phyloP scores from a whole-genome alignment of 306 rosid genomes.

The Corylus americana region DNA sequence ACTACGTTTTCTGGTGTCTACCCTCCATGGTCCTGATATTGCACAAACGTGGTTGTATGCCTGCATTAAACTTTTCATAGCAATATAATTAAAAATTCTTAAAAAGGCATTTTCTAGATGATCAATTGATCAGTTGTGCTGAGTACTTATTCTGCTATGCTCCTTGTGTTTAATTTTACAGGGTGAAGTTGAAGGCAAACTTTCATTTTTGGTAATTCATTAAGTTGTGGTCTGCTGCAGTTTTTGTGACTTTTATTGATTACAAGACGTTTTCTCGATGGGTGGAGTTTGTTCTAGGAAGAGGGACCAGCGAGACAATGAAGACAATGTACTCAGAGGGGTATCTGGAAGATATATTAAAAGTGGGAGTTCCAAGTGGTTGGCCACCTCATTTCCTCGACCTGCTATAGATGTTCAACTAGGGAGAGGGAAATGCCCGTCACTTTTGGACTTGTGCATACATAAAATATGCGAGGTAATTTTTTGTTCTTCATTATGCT shows the following conservation, averaged over 20 bases:
- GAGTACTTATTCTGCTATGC: slow-evolving; percentile 35
- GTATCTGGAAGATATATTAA: slow-evolving; percentile 58
- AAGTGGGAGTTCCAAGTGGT: slow-evolving; percentile 91
- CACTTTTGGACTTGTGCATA: slow-evolving; percentile 74
- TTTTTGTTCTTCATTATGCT: slow-evolving; percentile 3
- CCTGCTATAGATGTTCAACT: slow-evolving; percentile 49
- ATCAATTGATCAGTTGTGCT: slow-evolving; percentile 16
- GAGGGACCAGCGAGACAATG: slow-evolving; percentile 55
- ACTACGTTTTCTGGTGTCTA: background rate
- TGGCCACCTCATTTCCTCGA: slow-evolving; percentile 66
- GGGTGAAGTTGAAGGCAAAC: slow-evolving; percentile 41
- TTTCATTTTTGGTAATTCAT: slow-evolving; percentile 40
- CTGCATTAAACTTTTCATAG: background rate
- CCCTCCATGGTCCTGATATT: background rate
- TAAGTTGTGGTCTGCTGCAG: slow-evolving; percentile 38
- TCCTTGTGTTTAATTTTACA: slow-evolving; percentile 21
- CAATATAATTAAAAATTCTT: background rate
- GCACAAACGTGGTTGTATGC: background rate
- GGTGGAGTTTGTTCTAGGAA: slow-evolving; percentile 98
- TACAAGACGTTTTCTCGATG: slow-evolving; percentile 50
- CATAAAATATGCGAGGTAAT: slow-evolving; percentile 63
- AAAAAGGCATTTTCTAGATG: slow-evolving; percentile 20
- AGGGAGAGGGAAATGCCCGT: slow-evolving; percentile 57
- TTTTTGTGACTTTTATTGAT: slow-evolving; percentile 42
- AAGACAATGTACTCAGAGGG: slow-evolving; percentile 47